Conservation (phyloP, 768 basidiomycete genomes). For the Trichaptum fuscoviolaceum region DNA sequence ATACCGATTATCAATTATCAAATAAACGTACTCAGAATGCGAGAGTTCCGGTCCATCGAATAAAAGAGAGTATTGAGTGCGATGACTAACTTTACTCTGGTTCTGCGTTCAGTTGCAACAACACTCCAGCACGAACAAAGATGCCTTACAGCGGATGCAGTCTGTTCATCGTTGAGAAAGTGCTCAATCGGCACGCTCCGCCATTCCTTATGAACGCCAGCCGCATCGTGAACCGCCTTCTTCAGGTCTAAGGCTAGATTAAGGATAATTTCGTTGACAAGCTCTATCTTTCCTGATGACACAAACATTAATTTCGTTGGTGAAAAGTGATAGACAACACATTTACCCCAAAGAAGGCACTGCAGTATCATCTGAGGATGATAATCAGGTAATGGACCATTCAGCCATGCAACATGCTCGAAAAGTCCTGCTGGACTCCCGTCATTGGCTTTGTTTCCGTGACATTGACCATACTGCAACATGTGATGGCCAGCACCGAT, state of each 20-base stretch:
- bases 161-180: constrained; percentile 33
- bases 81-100: constrained; percentile 9
- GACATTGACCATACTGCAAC: constrained; percentile 63
- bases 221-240: constrained; percentile 24
- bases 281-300: constrained; percentile 66
- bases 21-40: constrained; percentile 39
- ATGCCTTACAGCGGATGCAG: background rate
- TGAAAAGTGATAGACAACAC: constrained; percentile 1
- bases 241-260: constrained; percentile 50
- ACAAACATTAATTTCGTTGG: constrained; percentile 2
- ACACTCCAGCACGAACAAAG: background rate
- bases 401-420: constrained; percentile 74
- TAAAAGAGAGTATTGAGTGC: constrained; percentile 44
- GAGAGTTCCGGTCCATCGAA: constrained; percentile 41
- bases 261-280: constrained; percentile 78
- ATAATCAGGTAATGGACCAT: constrained; percentile 86
- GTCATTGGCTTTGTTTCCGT: constrained; percentile 15
- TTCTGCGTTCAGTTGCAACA: background rate
- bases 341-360: constrained; percentile 86
- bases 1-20: background rate
- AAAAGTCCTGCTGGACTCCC: constrained; percentile 52
- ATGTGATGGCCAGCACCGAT: constrained; percentile 81
- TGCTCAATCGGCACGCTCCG: constrained; percentile 52
- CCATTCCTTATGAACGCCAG: constrained; percentile 30
- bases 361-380: constrained; percentile 93